A percentile compares a stretch with the other conserved stretches of the same genome.
Conservation (phyloP, 1,284 basidiomycete species). For the Melampsora larici-populina region DNA sequence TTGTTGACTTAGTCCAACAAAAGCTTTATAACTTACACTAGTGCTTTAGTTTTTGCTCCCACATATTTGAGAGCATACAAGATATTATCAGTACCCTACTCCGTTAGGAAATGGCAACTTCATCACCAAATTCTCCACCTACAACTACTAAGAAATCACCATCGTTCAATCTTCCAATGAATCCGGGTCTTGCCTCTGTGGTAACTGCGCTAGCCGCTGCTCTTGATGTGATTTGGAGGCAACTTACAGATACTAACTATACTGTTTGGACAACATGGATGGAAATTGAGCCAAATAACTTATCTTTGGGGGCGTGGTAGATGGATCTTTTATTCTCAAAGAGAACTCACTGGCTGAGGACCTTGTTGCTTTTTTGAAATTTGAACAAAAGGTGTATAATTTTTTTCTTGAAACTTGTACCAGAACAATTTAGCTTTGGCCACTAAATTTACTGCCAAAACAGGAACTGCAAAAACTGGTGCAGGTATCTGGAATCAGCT, state of each 20-base stretch:
- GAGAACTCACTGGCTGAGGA: not conserved
- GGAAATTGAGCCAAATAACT: not conserved
- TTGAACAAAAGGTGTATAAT: not conserved
- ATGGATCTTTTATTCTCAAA: not conserved
- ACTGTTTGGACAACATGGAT: not conserved
- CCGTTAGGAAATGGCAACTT: too few species aligned
- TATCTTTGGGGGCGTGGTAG: not conserved
- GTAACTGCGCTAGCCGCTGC: not conserved
- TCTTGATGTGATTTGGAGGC: not conserved
- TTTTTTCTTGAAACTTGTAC: not conserved
- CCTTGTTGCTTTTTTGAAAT: not conserved
- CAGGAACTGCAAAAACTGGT: not conserved
- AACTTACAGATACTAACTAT: not conserved
- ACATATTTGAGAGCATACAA: not conserved
- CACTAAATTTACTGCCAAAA: not conserved
- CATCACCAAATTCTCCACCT: too few species aligned
- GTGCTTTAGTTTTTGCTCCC: too few species aligned
- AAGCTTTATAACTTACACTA: too few species aligned
- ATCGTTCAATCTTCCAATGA: not conserved
- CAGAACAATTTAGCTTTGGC: not conserved
- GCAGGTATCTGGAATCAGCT: not conserved
- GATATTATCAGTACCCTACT: not conserved
- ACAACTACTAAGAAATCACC: too few species aligned
- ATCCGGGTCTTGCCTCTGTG: not conserved
- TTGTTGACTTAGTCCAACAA: too few species aligned